Evolutionary conservation across 495 filamentous ascomycete species (phyloP).

Genomic region (Neurospora sublineolata): DNA sequence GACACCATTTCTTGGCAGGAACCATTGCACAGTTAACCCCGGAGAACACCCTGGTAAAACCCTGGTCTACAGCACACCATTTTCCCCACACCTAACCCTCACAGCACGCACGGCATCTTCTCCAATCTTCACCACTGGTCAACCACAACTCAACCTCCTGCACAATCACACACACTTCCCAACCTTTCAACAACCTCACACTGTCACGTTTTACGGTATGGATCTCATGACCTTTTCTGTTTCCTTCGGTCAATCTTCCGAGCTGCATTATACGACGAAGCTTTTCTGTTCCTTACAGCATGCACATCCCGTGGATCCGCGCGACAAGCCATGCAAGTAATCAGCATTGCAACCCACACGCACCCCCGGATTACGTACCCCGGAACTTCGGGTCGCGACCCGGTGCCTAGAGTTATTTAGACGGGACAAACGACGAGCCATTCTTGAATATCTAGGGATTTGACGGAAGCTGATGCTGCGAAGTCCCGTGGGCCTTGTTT

Average conservation of each 20-base stretch:
- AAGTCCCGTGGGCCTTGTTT: neutral
- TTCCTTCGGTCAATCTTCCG: neutral
- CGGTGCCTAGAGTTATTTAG: neutral
- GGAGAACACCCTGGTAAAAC: neutral
- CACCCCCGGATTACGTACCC: neutral
- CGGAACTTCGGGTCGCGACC: neutral
- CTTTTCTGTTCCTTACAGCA: neutral
- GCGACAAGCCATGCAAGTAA: neutral
- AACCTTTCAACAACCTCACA: neutral
- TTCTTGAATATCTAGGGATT: neutral
- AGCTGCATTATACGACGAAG: neutral
- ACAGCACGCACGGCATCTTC: neutral
- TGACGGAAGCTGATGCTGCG: neutral
- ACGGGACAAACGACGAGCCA: neutral
- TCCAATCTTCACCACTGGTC: neutral
- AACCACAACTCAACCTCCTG: neutral
- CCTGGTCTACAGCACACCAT: neutral
- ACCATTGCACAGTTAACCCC: neutral
- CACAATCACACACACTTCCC: neutral
- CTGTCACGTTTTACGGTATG: neutral
- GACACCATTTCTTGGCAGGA: neutral
- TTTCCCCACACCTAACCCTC: neutral
- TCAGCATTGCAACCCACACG: neutral
- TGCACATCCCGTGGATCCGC: neutral
- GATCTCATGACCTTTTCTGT: neutral